phyloP scores from a whole-genome alignment of 768 basidiomycete genomes.

The Boletus rubroflammeus region DNA sequence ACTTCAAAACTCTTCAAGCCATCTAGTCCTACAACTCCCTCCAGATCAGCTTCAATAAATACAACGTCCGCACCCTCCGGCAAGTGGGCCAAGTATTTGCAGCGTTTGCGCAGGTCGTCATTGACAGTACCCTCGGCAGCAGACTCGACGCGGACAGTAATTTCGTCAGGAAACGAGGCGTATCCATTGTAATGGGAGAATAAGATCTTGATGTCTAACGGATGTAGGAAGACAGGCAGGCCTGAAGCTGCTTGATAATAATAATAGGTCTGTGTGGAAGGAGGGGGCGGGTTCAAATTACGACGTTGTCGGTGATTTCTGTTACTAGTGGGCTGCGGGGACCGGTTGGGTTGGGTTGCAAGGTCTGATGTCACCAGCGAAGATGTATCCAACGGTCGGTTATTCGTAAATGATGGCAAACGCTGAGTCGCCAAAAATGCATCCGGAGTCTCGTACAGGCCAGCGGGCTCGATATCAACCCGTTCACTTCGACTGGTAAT shows the following conservation, averaged over 20 bases:
- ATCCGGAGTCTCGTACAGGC: conserved; percentile 46
- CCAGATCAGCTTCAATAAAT: conserved; percentile 86
- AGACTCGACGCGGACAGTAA: conserved; percentile 78
- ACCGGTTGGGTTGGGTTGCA: conserved; percentile 3
- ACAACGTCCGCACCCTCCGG: conserved; percentile 91
- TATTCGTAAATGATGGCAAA: conserved; percentile 12
- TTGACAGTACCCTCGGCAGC: conserved; percentile 77
- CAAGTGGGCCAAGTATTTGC: conserved; percentile 92
- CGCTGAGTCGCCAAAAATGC: conserved; percentile 53
- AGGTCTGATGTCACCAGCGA: conserved; percentile 3
- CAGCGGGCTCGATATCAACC: conserved; percentile 12
- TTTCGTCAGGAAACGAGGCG: conserved; percentile 76
- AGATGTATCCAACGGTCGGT: conserved; percentile 2
- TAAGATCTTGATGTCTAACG: conserved; percentile 92
- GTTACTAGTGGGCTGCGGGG: conserved; percentile 22
- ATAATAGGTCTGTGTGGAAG: conserved; percentile 86
- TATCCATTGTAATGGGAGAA: conserved; percentile 81
- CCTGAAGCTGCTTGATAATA: conserved; percentile 96
- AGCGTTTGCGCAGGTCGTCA: conserved; percentile 90
- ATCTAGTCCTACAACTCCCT: conserved; percentile 69
- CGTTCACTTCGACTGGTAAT: conserved; percentile 19
- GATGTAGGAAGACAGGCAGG: conserved; percentile 88
- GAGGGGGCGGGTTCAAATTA: conserved; percentile 83
- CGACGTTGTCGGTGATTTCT: conserved; percentile 58
- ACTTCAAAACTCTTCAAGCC: conserved; percentile 82